A percentile compares a stretch with the other conserved stretches of the same genome.
These are phyloP conservation scores for Urtica urens DNA, from an alignment of 306 rosid genomes.

Conservation along the genomic window DNA sequence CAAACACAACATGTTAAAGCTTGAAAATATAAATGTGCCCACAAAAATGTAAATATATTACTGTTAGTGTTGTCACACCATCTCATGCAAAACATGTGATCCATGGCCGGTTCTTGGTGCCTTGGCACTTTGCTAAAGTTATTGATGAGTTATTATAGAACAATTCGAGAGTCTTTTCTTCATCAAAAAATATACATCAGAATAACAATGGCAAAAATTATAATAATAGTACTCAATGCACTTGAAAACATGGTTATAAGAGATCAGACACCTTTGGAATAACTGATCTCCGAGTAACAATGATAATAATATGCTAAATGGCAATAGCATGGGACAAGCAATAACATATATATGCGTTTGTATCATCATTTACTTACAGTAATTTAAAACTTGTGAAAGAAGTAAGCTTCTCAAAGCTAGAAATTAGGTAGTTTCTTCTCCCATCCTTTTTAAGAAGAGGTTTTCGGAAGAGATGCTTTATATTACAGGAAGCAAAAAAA, in stretches of 20 bases:
- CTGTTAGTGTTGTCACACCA: too few relatives aligned
- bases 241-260: not conserved
- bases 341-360: slow-evolving; percentile 15
- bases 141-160: too few relatives aligned
- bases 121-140: too few relatives aligned
- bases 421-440: slow-evolving; percentile 25
- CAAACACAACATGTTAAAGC: too few relatives aligned
- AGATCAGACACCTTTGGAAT: slow-evolving; percentile 27
- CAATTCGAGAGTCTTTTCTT: too few relatives aligned
- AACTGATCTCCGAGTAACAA: slow-evolving; percentile 46
- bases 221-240: slow-evolving; percentile 13
- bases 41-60: too few relatives aligned
- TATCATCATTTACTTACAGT: slow-evolving; percentile 51
- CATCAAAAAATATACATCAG: too few relatives aligned
- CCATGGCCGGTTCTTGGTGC: too few relatives aligned
- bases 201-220: slow-evolving; percentile 12
- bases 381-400: slow-evolving; percentile 35
- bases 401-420: slow-evolving; percentile 37
- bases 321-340: slow-evolving; percentile 19
- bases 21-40: too few relatives aligned
- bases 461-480: slow-evolving; percentile 27
- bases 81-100: too few relatives aligned
- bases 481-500: slow-evolving; percentile 39
- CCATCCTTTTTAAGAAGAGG: slow-evolving; percentile 23
- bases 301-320: slow-evolving; percentile 37